Conservation (phyloP, 2,329 filamentous ascomycete genomes). For the Aspergillus sp. region DNA sequence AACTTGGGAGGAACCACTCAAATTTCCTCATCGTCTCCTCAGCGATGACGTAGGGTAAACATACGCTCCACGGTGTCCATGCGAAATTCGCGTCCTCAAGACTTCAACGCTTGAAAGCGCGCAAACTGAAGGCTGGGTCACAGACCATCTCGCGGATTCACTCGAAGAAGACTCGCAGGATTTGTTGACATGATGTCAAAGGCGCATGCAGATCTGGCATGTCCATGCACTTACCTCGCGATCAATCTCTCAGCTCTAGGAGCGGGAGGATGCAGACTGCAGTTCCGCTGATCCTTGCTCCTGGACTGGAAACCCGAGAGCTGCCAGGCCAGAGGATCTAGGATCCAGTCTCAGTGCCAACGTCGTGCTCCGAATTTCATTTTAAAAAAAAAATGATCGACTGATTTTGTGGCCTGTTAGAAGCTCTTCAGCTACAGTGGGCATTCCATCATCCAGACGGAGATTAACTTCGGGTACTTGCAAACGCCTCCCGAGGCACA, state of each 20-base stretch:
- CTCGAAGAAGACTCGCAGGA: not conserved
- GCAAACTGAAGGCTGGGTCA: not conserved
- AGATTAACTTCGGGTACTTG: not conserved
- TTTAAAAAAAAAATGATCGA: not conserved
- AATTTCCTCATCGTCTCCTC: not conserved
- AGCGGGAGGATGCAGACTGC: not conserved
- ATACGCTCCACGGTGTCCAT: not conserved
- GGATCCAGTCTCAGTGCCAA: not conserved
- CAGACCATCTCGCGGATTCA: not conserved
- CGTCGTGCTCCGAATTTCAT: not conserved
- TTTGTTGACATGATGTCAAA: not conserved
- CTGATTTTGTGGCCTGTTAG: not conserved
- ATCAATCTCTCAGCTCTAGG: not conserved
- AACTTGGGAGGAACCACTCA: not conserved
- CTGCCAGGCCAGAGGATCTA: not conserved
- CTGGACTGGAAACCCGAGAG: not conserved
- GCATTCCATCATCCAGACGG: not conserved
- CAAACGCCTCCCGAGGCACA: not conserved
- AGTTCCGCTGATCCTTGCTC: not conserved
- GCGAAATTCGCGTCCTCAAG: not conserved
- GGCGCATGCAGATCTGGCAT: not conserved
- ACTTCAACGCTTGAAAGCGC: not conserved
- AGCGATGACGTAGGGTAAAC: not conserved
- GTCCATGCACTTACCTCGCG: not conserved
- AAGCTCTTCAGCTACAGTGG: not conserved